Conservation (phyloP, 148 eudicot species). For the Rhododendron williamsianum region DNA sequence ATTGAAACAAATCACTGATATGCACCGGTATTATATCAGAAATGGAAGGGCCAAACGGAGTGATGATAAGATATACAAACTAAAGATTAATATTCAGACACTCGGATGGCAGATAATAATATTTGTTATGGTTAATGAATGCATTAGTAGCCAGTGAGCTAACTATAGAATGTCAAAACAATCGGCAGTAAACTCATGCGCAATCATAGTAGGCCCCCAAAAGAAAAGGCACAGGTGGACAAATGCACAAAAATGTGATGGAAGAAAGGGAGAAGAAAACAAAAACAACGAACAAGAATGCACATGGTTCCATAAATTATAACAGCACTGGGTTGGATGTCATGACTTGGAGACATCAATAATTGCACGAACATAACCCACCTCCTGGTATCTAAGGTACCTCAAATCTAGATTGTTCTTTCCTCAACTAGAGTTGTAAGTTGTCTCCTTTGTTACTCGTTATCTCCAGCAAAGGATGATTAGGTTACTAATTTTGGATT, state of each 20-base stretch:
- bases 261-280: neutral
- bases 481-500: neutral
- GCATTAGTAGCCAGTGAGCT: neutral
- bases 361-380: neutral
- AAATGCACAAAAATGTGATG: neutral
- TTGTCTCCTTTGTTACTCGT: neutral
- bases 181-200: neutral
- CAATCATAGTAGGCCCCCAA: neutral
- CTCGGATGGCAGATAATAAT: neutral
- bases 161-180: neutral
- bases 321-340: neutral
- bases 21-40: neutral
- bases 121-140: neutral
- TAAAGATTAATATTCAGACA: neutral
- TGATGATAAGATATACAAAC: neutral
- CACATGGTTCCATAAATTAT: neutral
- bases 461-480: neutral
- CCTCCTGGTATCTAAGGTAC: no score
- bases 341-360: neutral
- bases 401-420: neutral
- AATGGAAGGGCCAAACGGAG: neutral
- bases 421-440: neutral
- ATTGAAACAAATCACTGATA: neutral
- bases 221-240: neutral
- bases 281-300: neutral